Percentiles rank a stretch among this genome's conserved stretches.
phyloP scores from a whole-genome alignment of 768 basidiomycete species.

The Chalciporus sphaerocephalus region DNA sequence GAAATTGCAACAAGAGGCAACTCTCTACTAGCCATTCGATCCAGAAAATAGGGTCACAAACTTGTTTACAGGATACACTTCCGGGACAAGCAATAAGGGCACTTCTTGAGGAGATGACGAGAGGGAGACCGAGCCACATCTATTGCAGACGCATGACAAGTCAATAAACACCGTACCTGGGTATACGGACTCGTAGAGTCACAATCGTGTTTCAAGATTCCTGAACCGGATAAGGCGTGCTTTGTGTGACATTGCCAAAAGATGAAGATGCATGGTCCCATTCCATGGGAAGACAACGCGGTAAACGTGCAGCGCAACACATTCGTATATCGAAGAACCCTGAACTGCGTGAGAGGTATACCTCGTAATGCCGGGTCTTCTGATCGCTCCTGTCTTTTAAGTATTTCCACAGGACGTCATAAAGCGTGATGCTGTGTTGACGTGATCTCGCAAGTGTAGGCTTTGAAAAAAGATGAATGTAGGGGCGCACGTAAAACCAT shows the following conservation, averaged over 20 bases:
- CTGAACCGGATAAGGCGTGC: slow-evolving; percentile 2
- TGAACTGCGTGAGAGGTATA: slow-evolving; percentile 13
- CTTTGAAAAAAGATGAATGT: slow-evolving; percentile 10
- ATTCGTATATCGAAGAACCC: slow-evolving; percentile 13
- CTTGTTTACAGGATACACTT: not conserved
- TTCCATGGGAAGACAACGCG: slow-evolving; percentile 20
- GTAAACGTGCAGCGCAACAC: slow-evolving; percentile 17
- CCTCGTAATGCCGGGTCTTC: slow-evolving; percentile 1
- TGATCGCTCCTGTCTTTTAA: slow-evolving; percentile 9
- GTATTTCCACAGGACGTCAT: slow-evolving; percentile 10
- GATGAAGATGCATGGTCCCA: slow-evolving; percentile 12
- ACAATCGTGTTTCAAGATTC: not conserved
- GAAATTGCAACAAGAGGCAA: slow-evolving; percentile 8
- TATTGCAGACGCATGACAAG: not conserved
- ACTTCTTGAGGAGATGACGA: not conserved
- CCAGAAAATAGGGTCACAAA: slow-evolving; percentile 5
- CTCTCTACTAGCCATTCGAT: slow-evolving; percentile 9
- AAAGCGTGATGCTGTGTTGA: not conserved
- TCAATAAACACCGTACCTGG: not conserved
- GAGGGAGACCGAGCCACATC: not conserved
- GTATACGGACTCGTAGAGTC: not conserved
- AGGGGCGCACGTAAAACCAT: slow-evolving; percentile 12
- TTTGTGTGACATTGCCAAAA: slow-evolving; percentile 21
- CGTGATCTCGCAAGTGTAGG: not conserved
- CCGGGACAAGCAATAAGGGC: not conserved